Evolutionary conservation across 371 early-diverging fungal genomes (phyloP), one percentile per base, ranked within the genome.

Genomic region (Mucor irregularis): DNA sequence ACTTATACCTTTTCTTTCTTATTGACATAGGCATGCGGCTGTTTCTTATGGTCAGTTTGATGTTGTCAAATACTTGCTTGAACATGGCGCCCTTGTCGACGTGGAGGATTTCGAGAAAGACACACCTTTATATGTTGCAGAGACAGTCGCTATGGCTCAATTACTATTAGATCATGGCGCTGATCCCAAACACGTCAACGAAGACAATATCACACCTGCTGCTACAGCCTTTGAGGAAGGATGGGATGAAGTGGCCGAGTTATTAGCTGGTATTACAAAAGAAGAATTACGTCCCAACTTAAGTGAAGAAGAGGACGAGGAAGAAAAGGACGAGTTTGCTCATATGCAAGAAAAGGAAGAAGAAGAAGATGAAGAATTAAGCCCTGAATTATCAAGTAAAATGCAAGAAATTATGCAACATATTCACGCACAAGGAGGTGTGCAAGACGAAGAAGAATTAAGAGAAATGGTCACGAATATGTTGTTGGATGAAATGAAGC

Each of bases 81-180:
- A 64, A 16, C 68, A 74, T 26, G 69, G 71, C 14, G 90, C 84
- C 37, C 65, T 90, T 49, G 75, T 90, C 30, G 81, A 90, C 61
- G 69, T 93, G 24, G 70, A 73, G 42, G 95, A 94, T 62, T 58
- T 72, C 21, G 95, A 95, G 29, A 87, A 90, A 49, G 94, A 94
- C 58, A 91, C 95, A 17, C 93, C 94, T 10, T 74, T 96, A 30
- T 92, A 88, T 61, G 84, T 88, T n/a, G 85, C 85, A 49, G 94
- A 93, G 56, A 83, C 86, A 35, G 78, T 79, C 3, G 86, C 80
- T n/a, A 84, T 87, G 52, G 94, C 91, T 25, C 53, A 82, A 48
- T 56, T 85, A 48, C 68, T 96, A 38, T 43, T 94, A 25, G 81
- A 86, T 37, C 67, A 76, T 43, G 93, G 92, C 4, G 92, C 94